These are phyloP conservation scores for Haplosporangium sp. DNA, from an alignment of 371 early-diverging fungal species.

Conservation along the genomic window DNA sequence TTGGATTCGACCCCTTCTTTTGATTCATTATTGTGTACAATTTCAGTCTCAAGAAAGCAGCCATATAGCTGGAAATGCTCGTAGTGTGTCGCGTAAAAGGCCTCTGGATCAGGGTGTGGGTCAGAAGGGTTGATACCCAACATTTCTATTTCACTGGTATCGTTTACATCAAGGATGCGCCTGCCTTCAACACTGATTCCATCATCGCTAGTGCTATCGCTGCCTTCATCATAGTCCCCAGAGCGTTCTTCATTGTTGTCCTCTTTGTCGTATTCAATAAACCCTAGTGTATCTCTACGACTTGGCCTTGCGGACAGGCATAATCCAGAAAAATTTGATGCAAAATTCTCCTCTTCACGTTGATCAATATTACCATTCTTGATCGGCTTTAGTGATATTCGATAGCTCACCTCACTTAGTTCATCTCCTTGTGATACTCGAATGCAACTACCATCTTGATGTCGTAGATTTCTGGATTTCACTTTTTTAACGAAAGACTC, in stretches of 20 bases:
- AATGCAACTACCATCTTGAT: conserved; percentile 4
- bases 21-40: too few species aligned
- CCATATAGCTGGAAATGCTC: not conserved
- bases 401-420: not conserved
- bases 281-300: conserved; percentile 9
- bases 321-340: not conserved
- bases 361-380: not conserved
- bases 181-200: not conserved
- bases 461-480: not conserved
- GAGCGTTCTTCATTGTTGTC: not conserved
- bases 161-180: conserved; percentile 31
- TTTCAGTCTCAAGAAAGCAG: too few species aligned
- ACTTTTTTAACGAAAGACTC: not conserved
- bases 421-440: not conserved
- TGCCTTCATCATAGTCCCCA: not conserved
- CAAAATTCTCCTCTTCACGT: not conserved
- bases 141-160: conserved; percentile 18
- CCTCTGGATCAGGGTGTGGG: conserved; percentile 23
- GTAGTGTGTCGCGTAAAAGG: conserved; percentile 8
- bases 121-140: conserved; percentile 20
- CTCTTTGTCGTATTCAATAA: conserved; percentile 15
- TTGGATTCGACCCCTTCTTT: too few species aligned
- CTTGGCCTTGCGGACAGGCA: conserved; percentile 6
- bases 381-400: conserved; percentile 6
- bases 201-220: not conserved